A percentile compares a stretch with the other conserved stretches of the same genome.
Conservation (phyloP, 768 basidiomycete genomes). For the Amanita pallidorosea region DNA sequence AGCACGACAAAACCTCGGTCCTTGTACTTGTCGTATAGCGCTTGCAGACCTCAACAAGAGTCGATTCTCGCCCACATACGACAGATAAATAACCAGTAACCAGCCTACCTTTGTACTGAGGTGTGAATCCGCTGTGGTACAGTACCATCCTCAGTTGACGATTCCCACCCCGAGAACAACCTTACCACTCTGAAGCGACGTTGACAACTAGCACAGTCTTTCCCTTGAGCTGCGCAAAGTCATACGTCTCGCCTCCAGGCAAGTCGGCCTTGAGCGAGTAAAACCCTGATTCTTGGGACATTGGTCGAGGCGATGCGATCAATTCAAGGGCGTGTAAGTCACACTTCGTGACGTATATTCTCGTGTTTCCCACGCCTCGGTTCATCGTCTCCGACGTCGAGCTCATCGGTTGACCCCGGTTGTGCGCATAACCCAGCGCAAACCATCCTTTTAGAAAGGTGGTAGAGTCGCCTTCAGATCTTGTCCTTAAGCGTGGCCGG, state of each 20-base stretch:
- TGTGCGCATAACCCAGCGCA: not conserved
- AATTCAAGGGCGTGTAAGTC: not conserved
- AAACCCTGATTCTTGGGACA: slow-evolving; percentile 35
- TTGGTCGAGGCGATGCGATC: slow-evolving; percentile 4
- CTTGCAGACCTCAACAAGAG: slow-evolving; percentile 42
- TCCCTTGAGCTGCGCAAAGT: slow-evolving; percentile 62
- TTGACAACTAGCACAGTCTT: slow-evolving; percentile 77
- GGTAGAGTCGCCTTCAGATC: not conserved
- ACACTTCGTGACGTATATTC: slow-evolving; percentile 4
- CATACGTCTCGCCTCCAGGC: slow-evolving; percentile 41
- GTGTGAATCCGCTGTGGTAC: slow-evolving; percentile 61
- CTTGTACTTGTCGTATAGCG: slow-evolving; percentile 73
- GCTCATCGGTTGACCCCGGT: slow-evolving; percentile 9
- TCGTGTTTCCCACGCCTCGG: slow-evolving; percentile 16
- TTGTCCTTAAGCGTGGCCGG: not conserved
- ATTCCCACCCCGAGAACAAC: not conserved
- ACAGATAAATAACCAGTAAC: too few relatives aligned
- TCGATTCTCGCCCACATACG: too few relatives aligned
- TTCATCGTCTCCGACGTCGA: slow-evolving; percentile 19
- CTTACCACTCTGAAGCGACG: slow-evolving; percentile 64
- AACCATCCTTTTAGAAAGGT: not conserved
- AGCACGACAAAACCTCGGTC: slow-evolving; percentile 67
- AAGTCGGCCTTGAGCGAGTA: slow-evolving; percentile 60
- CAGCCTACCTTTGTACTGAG: slow-evolving; percentile 48
- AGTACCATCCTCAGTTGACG: not conserved